A percentile compares a stretch with the other conserved stretches of the same genome.
Conservation (phyloP, 2,329 filamentous ascomycete genomes). For the Bretziella fagacearum region DNA sequence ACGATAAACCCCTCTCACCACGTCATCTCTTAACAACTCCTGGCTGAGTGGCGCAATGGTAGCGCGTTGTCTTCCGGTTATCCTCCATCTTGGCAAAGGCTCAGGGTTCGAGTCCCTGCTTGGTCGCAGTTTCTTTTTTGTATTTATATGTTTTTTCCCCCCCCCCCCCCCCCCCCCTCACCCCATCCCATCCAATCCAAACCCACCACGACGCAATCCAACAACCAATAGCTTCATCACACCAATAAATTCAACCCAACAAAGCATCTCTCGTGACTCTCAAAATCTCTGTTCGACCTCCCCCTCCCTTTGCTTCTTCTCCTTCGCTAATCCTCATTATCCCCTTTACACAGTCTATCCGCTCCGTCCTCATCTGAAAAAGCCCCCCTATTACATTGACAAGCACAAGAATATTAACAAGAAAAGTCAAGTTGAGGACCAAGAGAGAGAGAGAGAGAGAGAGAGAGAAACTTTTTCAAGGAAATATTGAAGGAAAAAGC, state of each 20-base stretch:
- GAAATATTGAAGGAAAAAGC: constrained; percentile 1
- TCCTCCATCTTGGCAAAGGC: constrained; percentile 14
- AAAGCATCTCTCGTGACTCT: background rate
- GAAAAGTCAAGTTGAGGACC: background rate
- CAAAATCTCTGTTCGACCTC: no score
- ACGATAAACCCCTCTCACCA: no score
- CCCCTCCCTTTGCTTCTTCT: no score
- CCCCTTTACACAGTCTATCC: no score
- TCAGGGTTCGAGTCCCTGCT: constrained; percentile 15
- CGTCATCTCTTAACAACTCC: background rate
- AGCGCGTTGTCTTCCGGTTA: constrained; percentile 15
- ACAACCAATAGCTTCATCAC: background rate
- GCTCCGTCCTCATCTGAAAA: no score
- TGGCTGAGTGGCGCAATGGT: constrained; percentile 15
- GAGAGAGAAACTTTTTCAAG: constrained; percentile 2
- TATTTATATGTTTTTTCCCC: background rate
- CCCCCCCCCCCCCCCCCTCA: background rate
- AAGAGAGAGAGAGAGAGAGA: constrained; percentile 3
- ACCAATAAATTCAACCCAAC: background rate
- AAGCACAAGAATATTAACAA: constrained; percentile 1
- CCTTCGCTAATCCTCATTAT: no score
- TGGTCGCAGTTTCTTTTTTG: constrained; percentile 9
- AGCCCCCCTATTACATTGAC: background rate
- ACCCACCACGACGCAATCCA: background rate
- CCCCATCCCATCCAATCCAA: background rate